phyloP scores from a whole-genome alignment of 345 rosid species.

The Mercurialis annua region DNA sequence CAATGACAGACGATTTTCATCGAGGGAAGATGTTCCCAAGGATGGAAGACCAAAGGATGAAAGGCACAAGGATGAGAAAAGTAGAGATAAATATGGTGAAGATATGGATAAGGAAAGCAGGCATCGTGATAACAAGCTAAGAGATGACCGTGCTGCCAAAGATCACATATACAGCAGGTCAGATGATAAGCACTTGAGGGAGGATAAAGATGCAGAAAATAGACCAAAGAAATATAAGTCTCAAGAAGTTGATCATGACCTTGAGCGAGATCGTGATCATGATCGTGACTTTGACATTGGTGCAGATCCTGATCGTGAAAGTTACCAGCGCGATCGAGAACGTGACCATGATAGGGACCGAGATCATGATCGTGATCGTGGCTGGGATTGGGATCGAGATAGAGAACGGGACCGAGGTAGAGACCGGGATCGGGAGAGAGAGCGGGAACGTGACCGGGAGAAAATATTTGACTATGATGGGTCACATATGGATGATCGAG shows the following conservation, averaged over 20 bases:
- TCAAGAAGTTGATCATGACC: slow-evolving; percentile 50
- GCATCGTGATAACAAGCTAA: slow-evolving; percentile 56
- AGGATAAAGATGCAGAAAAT: slow-evolving; percentile 50
- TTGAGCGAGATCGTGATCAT: slow-evolving; percentile 30
- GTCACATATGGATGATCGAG: slow-evolving; percentile 45
- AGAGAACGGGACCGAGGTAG: slow-evolving; percentile 21
- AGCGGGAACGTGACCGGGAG: slow-evolving; percentile 23
- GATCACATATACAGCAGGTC: slow-evolving; percentile 50
- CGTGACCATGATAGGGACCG: slow-evolving; percentile 28
- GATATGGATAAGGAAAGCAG: slow-evolving; percentile 52
- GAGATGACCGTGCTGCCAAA: slow-evolving; percentile 57
- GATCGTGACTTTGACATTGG: slow-evolving; percentile 35
- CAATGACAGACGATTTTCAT: slow-evolving; percentile 39
- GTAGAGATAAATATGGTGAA: slow-evolving; percentile 51
- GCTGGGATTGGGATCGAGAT: slow-evolving; percentile 22
- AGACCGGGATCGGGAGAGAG: slow-evolving; percentile 40
- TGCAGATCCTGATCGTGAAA: slow-evolving; percentile 32
- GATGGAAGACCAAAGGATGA: slow-evolving; percentile 64
- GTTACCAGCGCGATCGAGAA: slow-evolving; percentile 29
- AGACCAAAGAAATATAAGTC: slow-evolving; percentile 51
- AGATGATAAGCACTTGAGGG: slow-evolving; percentile 52
- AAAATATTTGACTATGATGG: slow-evolving; percentile 33
- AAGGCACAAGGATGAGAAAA: slow-evolving; percentile 56
- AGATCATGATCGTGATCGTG: slow-evolving; percentile 41
- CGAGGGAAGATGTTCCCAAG: slow-evolving; percentile 50